Evolutionary conservation across 768 basidiomycete species (phyloP), one percentile per base, ranked within the genome.

Genomic region (Dentipellis sp.): DNA sequence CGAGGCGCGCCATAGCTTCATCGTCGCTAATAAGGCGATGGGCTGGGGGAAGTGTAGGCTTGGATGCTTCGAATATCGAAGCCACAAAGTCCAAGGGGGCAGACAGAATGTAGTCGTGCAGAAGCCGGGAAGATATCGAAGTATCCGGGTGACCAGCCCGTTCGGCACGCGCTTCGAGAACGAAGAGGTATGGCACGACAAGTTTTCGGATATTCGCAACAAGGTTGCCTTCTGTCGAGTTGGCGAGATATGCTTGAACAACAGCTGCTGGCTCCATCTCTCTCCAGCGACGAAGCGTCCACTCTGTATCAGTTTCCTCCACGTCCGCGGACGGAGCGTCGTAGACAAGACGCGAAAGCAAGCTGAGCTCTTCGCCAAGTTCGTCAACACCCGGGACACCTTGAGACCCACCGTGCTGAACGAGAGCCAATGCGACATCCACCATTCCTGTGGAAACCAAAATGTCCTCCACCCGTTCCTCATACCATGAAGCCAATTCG

Each of bases 101-200:
- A 10, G 74, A 71, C 50, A 92, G 78, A 42, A 91, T 75, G 62
- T 86, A 89, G 51, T 91, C 81, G 64, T 88, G 80, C 14, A 91
- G 76, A 6, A 86, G 67, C 16, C 82, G 83, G 5, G 72, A 78
- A 22, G 81, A 79, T n/a, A 94, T 71, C 14, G 68, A 67, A 14
- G 83, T 76, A 66, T 94, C 88, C 0, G 90, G 82, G 10, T 68
- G 66, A 14, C 91, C 91, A 14, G 80, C 71, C 21, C 94, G 86
- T 70, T 98, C 94, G 47, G 85, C 82, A 19, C 88, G 84, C 19
- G 91, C 79, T 69, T 97, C 94, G 29, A 98, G 76, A 21, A 97
- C 92, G 62, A 87, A 94, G 0, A 98, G 79, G 67, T 97, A 99
- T 2, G 95, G 95, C 69, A 93, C 77, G 37, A 95, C 90, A 37